Base-by-base conservation (phyloP, 345 rosid genomes). In the Viola odorata region DNA sequence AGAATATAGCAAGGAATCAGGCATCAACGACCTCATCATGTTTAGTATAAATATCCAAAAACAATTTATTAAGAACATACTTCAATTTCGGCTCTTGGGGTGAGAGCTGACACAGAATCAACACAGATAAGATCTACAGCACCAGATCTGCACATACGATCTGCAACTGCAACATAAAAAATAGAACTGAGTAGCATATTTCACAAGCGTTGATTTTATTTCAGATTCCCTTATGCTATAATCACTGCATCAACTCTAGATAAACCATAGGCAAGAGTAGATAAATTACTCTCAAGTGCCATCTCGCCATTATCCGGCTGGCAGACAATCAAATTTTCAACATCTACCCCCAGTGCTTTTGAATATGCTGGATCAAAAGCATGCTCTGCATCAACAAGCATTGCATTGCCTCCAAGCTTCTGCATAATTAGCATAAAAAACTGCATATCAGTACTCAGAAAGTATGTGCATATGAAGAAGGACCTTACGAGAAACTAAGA, bases 361-460 rank as follows among this genome's bases (percentile, higher is more conserved):
- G 98, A 91, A 77, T 91, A 91, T 37, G 98, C 66, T 45, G 96
- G 96, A 79, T 92, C 98, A 80, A 92, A 92, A 69, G 98, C 98
- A 68, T 92, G 98, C 80, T 92, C 98, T 55, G 98, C 98, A 77
- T 89, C 96, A 74, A 92, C 96, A 75, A 89, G 98, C 96, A 89
- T 92, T 13, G 98, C 96, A 70, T 87, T 87, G 78, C 98, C 96
- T 60, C 98, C 98, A 61, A 80, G 77, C 68, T 80, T 92, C 98
- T 92, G 96, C 73, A 79, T 6, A 58, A 58, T 53, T 17, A 71
- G 36, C 37, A 73, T 32, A 64, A 42, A 73, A 65, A 45, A 45
- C 38, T 12, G 57, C 55, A 67, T 32, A 57, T 14, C 4, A 47
- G 50, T 48, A 55, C 41, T 23, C 51, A 37, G n/a, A 8, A 48